A percentile compares a stretch with the other conserved stretches of the same genome.
These are phyloP conservation scores for Dendrocalamus latiflorus DNA, from an alignment of 202 grass and related monocot species.

Conservation along the genomic window DNA sequence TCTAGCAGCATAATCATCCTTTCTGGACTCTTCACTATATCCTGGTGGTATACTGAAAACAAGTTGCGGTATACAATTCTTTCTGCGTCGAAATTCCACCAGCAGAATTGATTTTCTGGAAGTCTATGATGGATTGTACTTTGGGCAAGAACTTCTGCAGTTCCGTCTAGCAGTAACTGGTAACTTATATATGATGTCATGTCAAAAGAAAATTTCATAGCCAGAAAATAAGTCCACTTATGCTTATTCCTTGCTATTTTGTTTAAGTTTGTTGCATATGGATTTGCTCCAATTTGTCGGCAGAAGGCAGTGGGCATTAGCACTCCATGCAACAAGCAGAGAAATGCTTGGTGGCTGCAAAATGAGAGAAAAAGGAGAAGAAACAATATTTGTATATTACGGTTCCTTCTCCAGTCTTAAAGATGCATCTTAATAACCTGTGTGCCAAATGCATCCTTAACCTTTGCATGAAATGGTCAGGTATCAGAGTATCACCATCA, in stretches of 20 bases:
- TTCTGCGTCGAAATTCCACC: slow-evolving; percentile 23
- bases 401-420: slow-evolving; percentile 47
- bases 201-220: slow-evolving; percentile 3
- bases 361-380: neutral
- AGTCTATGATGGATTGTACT: slow-evolving; percentile 7
- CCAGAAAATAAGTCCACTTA: slow-evolving; percentile 24
- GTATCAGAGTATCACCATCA: neutral
- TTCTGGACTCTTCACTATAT: neutral
- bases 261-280: slow-evolving; percentile 22
- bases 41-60: neutral
- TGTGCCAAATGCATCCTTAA: slow-evolving; percentile 18
- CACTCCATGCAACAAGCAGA: neutral
- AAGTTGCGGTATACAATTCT: slow-evolving; percentile 26
- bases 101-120: slow-evolving; percentile 4
- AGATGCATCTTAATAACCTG: slow-evolving; percentile 46
- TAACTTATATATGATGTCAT: neutral
- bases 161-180: neutral
- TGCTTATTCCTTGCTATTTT: slow-evolving; percentile 36
- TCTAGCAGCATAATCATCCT: slow-evolving; percentile 5
- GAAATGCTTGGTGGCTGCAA: slow-evolving; percentile 23
- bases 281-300: slow-evolving; percentile 17
- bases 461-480: slow-evolving; percentile 29
- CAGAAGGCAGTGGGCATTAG: slow-evolving; percentile 22
- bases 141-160: neutral
- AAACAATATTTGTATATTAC: slow-evolving; percentile 28